These are phyloP conservation scores for Neopestalotiopsis rosae DNA, from an alignment of 2,329 filamentous ascomycete genomes.

Conservation along the genomic window DNA sequence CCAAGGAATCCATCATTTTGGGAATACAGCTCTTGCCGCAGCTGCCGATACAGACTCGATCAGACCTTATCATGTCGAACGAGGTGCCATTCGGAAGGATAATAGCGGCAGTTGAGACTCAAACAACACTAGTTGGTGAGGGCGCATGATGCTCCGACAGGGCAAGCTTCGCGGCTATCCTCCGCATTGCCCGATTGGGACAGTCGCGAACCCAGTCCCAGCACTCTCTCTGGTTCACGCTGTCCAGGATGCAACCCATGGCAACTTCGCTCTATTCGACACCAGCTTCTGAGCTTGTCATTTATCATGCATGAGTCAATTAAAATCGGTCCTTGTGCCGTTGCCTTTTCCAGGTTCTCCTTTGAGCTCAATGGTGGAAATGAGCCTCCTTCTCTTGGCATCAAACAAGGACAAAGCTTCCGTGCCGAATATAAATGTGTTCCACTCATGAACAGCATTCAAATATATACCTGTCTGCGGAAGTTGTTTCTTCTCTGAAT, in stretches of 20 bases:
- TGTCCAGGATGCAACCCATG: neutral
- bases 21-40: neutral
- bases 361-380: slow-evolving; percentile 14
- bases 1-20: neutral
- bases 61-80: neutral
- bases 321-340: slow-evolving; percentile 2
- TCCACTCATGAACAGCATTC: neutral
- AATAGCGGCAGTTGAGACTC: neutral
- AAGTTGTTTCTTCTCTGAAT: neutral
- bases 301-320: slow-evolving; percentile 5
- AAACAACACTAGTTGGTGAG: neutral
- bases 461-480: slow-evolving; percentile 7
- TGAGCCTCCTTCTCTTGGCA: slow-evolving; percentile 2
- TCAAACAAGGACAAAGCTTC: neutral
- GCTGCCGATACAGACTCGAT: neutral
- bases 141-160: neutral
- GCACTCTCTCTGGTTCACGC: neutral
- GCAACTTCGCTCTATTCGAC: slow-evolving; percentile 5
- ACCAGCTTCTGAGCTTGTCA: slow-evolving; percentile 3
- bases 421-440: neutral
- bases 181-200: slow-evolving; percentile 15
- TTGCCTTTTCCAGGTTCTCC: slow-evolving; percentile 2
- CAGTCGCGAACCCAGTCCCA: neutral
- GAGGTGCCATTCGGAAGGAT: slow-evolving; percentile 5
- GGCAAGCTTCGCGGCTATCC: neutral